These are phyloP conservation scores for Boletus sp. DNA, from an alignment of 1,284 basidiomycete genomes.

Conservation along the genomic window DNA sequence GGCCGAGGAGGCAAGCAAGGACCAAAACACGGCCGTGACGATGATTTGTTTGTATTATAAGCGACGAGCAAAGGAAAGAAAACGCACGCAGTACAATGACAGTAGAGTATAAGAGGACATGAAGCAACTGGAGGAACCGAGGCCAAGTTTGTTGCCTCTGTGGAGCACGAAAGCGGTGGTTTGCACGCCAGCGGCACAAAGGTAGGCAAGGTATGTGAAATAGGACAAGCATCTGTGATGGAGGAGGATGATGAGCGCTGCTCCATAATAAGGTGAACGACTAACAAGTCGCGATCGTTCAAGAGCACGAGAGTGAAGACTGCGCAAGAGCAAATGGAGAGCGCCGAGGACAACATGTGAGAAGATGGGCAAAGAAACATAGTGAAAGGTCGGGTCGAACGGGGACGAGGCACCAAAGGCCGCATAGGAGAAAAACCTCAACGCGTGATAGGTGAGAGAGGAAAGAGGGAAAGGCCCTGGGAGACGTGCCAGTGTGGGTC, in stretches of 20 bases:
- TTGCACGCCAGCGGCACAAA: slow-evolving; percentile 56
- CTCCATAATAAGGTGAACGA: not conserved
- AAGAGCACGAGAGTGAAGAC: slow-evolving; percentile 49
- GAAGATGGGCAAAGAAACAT: slow-evolving; percentile 59
- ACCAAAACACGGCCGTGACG: slow-evolving; percentile 67
- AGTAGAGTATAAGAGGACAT: slow-evolving; percentile 51
- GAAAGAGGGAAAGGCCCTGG: not conserved
- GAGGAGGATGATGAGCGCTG: not conserved
- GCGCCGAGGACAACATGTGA: slow-evolving; percentile 44
- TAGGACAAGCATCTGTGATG: slow-evolving; percentile 52
- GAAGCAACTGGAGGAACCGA: slow-evolving; percentile 51
- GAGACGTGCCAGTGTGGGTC: no score
- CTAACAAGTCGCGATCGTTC: slow-evolving; percentile 31
- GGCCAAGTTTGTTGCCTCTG: slow-evolving; percentile 49
- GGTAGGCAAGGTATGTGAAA: slow-evolving; percentile 64
- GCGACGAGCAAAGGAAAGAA: slow-evolving; percentile 9
- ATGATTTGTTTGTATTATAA: slow-evolving; percentile 35
- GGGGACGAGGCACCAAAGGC: slow-evolving; percentile 29
- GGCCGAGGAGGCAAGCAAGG: slow-evolving; percentile 42
- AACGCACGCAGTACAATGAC: slow-evolving; percentile 58
- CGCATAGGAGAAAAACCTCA: slow-evolving; percentile 16
- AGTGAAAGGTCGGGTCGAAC: slow-evolving; percentile 52
- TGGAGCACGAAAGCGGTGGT: slow-evolving; percentile 43
- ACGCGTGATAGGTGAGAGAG: not conserved
- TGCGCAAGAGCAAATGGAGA: slow-evolving; percentile 47